These are phyloP conservation scores for Saccharomycopsis hybrid DNA, from an alignment of 1,139 yeast genomes.

Conservation along the genomic window DNA sequence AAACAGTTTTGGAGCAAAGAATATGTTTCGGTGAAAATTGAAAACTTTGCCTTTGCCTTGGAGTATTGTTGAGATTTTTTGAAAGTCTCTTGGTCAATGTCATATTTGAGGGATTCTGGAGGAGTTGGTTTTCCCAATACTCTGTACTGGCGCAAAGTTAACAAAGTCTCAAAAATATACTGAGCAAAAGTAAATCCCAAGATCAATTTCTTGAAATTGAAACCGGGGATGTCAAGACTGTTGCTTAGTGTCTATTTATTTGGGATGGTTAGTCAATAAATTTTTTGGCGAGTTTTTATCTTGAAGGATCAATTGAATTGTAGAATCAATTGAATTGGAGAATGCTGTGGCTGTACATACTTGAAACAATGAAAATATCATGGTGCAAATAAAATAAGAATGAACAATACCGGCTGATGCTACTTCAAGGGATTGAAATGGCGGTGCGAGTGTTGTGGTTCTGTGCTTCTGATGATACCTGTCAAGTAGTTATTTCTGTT, in stretches of 20 bases:
- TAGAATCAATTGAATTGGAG: neutral
- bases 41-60: slow-evolving; percentile 71
- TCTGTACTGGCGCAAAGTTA: slow-evolving; percentile 70
- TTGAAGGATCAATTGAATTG: neutral
- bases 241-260: slow-evolving; percentile 23
- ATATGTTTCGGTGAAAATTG: slow-evolving; percentile 49
- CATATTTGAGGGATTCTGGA: slow-evolving; percentile 60
- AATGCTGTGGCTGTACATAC: neutral
- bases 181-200: slow-evolving; percentile 73
- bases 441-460: too few relatives aligned
- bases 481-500: too few relatives aligned
- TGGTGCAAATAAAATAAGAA: neutral
- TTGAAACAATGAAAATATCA: neutral
- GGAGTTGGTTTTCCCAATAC: slow-evolving; percentile 50
- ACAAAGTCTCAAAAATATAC: slow-evolving; percentile 65
- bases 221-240: slow-evolving; percentile 47
- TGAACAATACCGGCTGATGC: too few relatives aligned
- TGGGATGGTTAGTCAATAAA: neutral
- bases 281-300: neutral
- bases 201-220: slow-evolving; percentile 74
- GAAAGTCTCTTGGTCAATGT: slow-evolving; percentile 66
- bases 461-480: too few relatives aligned
- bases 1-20: slow-evolving; percentile 51
- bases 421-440: too few relatives aligned
- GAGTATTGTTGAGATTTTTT: slow-evolving; percentile 75